Conservation (phyloP, 2,329 filamentous ascomycete genomes). For the Talaromyces sp. region DNA sequence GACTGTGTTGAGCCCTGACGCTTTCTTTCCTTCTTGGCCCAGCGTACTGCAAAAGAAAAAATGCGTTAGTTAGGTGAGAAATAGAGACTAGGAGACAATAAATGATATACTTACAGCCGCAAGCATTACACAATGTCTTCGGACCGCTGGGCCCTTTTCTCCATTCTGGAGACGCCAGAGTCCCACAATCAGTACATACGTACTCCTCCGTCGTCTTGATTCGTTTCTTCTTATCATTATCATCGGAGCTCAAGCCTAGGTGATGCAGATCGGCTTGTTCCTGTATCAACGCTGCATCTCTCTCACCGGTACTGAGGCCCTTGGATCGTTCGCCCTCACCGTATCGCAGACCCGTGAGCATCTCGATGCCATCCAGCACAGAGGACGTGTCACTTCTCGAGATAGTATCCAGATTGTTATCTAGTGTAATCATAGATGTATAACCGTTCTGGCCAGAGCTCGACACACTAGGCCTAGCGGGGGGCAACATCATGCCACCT, state of each 20-base stretch:
- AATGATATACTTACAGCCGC: conserved; percentile 62
- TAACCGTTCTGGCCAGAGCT: conserved; percentile 31
- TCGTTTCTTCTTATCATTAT: conserved; percentile 76
- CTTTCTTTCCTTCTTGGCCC: conserved; percentile 75
- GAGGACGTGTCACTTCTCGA: conserved; percentile 57
- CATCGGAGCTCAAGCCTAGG: conserved; percentile 50
- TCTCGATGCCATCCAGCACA: conserved; percentile 84
- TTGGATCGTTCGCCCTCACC: conserved; percentile 82
- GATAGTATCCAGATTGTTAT: conserved; percentile 6
- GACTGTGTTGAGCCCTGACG: conserved; percentile 26
- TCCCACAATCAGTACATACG: conserved; percentile 93
- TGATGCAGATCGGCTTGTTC: conserved; percentile 83
- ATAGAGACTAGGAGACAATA: neutral
- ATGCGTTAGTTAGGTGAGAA: neutral
- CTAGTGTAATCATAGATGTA: conserved; percentile 61
- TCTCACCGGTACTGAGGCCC: conserved; percentile 81
- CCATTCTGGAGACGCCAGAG: conserved; percentile 92
- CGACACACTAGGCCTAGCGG: conserved; percentile 16
- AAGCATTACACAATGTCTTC: conserved; percentile 94
- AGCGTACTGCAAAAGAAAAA: conserved; percentile 44
- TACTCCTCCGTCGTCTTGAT: conserved; percentile 75
- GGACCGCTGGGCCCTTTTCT: conserved; percentile 87
- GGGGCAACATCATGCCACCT: conserved; percentile 21
- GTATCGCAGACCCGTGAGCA: conserved; percentile 85
- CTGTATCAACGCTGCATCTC: conserved; percentile 73